phyloP scores from a whole-genome alignment of 1,284 basidiomycete genomes.

The Trichosporon coremiiforme region DNA sequence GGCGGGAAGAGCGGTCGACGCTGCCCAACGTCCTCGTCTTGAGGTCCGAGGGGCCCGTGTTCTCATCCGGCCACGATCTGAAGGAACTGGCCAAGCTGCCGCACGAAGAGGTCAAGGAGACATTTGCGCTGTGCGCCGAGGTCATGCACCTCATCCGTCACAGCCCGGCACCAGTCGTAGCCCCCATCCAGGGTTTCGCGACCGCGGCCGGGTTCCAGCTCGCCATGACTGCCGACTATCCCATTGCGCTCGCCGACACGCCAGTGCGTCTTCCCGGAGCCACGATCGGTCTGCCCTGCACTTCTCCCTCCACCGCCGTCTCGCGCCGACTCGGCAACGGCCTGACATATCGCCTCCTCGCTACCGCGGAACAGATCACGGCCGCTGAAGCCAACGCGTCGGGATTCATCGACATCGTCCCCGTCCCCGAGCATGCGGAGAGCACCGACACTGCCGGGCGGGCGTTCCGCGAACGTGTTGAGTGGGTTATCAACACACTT shows the following conservation, averaged over 20 bases:
- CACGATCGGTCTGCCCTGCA: slow-evolving; percentile 30
- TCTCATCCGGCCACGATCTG: slow-evolving; percentile 31
- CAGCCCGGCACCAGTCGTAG: slow-evolving; percentile 28
- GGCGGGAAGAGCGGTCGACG: slow-evolving; percentile 23
- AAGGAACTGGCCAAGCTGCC: slow-evolving; percentile 30
- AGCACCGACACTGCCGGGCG: slow-evolving; percentile 19
- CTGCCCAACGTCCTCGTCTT: slow-evolving; percentile 31
- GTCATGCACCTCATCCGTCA: slow-evolving; percentile 31
- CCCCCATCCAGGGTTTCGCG: slow-evolving; percentile 29
- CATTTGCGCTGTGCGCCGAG: slow-evolving; percentile 33
- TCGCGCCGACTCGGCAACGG: slow-evolving; percentile 25
- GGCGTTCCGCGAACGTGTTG: slow-evolving; percentile 25
- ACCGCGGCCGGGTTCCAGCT: slow-evolving; percentile 32
- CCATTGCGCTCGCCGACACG: slow-evolving; percentile 30
- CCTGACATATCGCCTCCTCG: slow-evolving; percentile 32
- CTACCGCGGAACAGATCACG: slow-evolving; percentile 27
- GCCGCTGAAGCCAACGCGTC: slow-evolving; percentile 24
- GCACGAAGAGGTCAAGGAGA: slow-evolving; percentile 32
- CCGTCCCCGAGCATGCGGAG: slow-evolving; percentile 26
- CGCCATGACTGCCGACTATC: slow-evolving; percentile 32
- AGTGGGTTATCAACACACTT: slow-evolving; percentile 24
- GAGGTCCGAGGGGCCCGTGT: slow-evolving; percentile 30
- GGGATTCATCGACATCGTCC: slow-evolving; percentile 28
- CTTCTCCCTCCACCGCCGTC: slow-evolving; percentile 28
- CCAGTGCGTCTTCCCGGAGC: slow-evolving; percentile 30